These are phyloP conservation scores for Fulvia fulva DNA, from an alignment of 2,329 filamentous ascomycete genomes.

Conservation along the genomic window DNA sequence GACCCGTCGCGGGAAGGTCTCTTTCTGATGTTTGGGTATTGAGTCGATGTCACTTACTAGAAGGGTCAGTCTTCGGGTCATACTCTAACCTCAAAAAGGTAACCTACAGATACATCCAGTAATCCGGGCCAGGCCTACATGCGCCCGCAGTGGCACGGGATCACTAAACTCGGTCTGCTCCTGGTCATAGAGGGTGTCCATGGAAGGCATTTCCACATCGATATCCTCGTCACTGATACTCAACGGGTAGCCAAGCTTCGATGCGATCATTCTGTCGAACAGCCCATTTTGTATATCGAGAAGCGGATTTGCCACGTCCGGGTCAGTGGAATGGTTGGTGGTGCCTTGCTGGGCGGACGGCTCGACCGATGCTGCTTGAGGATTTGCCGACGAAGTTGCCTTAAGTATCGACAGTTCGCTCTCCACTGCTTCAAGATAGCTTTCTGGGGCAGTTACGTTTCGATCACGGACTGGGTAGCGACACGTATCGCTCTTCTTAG, in stretches of 20 bases:
- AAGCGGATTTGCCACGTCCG: constrained; percentile 24
- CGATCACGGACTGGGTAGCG: constrained; percentile 23
- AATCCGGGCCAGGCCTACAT: constrained; percentile 39
- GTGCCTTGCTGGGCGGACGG: not conserved
- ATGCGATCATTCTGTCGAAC: constrained; percentile 33
- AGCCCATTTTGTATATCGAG: constrained; percentile 23
- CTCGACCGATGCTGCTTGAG: not conserved
- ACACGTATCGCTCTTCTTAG: constrained; percentile 18
- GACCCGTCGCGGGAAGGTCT: constrained; percentile 35
- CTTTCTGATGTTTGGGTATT: constrained; percentile 21
- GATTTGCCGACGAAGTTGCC: not conserved
- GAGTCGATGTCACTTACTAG: constrained; percentile 25
- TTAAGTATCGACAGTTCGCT: not conserved
- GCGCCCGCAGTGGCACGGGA: constrained; percentile 39
- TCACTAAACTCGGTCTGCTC: constrained; percentile 33
- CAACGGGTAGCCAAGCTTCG: constrained; percentile 34
- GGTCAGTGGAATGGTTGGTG: constrained; percentile 7
- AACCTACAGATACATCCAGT: constrained; percentile 29
- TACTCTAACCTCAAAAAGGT: constrained; percentile 7
- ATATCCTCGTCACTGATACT: constrained; percentile 36
- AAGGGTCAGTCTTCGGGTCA: constrained; percentile 12
- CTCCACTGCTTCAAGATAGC: constrained; percentile 6
- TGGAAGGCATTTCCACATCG: constrained; percentile 43
- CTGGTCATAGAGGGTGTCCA: constrained; percentile 29
- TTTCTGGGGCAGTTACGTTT: constrained; percentile 24